Base-by-base conservation (phyloP, 768 basidiomycete species). In the Pleurotus sapidus region DNA sequence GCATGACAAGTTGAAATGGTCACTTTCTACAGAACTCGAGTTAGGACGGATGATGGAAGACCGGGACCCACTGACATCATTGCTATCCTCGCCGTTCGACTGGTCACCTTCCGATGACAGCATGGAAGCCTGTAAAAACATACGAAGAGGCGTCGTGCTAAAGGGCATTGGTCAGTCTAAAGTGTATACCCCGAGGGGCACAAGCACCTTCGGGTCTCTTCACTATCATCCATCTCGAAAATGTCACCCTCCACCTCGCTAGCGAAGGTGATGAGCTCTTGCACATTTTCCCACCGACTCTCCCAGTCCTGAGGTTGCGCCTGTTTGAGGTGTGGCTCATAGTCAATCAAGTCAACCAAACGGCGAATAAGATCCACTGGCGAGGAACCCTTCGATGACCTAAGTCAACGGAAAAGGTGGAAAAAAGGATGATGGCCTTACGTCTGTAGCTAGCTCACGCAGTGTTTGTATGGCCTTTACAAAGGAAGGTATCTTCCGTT, bases 1-100 rank as follows among this genome's bases (percentile, higher is more conserved):
- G 91, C 84, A 72, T 96, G 93, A 55, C 93, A 92, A 0, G 93
- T 95, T 1, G 88, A 80, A 45, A 95, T 84, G 1, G 86, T 88
- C 5, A 95, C 91, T 80, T 88, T 91, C 88, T 91, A 46, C 14
- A 43, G 57, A 24, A 58, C 40, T 34, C 3, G 34, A 8, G 27
- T n/a, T 5, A 50, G 25, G 38, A 34, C 11, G 23, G 46, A 57
- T 17, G 45, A 17, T 45, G 23, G 3, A 8, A 15, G 42, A 59
- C 9, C 15, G 17, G 5, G n/a, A 56, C 24, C 30, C 14, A 69
- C 70, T 42, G 20, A 80, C 83, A 63, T 78, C 76, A 56, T 73
- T 77, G 45, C 69, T 68, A 25, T 77, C 70, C 27, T 81, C 79
- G 48, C 83, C 80, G 9, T 77, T 79, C 24, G 86, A 75, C 20